Evolutionary conservation across 176 grass and related monocot species (phyloP).

Genomic region (Musa acuminata): DNA sequence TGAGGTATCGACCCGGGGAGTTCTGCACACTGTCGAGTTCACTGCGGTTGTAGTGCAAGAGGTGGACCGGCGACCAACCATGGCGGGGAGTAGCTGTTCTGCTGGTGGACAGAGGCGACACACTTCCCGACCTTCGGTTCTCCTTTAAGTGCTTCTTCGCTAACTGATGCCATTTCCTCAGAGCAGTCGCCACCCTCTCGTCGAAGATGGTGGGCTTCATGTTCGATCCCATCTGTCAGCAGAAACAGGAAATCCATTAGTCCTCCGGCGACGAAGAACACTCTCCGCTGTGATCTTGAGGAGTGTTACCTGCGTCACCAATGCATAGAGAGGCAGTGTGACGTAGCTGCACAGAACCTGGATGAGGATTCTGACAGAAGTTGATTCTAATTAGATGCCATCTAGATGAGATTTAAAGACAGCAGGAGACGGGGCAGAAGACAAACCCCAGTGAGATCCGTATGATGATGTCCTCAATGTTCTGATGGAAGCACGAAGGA

Average conservation of each 20-base stretch:
- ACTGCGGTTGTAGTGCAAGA: slow-evolving; percentile 4
- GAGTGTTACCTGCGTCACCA: slow-evolving; percentile 14
- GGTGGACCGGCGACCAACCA: slow-evolving; percentile 13
- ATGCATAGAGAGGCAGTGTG: slow-evolving; percentile 8
- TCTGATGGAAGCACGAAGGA: slow-evolving; percentile 17
- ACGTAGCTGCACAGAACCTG: slow-evolving; percentile 16
- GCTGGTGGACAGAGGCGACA: slow-evolving; percentile 8
- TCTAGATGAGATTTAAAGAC: not conserved
- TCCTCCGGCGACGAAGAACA: not conserved
- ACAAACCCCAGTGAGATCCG: slow-evolving; percentile 6
- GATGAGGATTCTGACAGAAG: not conserved
- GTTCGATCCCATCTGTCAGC: slow-evolving; percentile 5
- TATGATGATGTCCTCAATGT: slow-evolving; percentile 9
- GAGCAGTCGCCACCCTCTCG: slow-evolving; percentile 9
- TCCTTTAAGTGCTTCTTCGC: slow-evolving; percentile 15
- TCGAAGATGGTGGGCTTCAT: slow-evolving; percentile 18
- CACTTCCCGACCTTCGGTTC: not conserved
- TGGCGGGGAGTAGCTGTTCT: not conserved
- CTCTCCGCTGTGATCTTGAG: not conserved
- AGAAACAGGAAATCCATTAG: not conserved
- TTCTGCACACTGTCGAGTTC: not conserved
- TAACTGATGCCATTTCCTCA: slow-evolving; percentile 6
- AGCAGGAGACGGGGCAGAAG: not conserved
- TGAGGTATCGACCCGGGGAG: not conserved
- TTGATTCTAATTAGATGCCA: not conserved